Percentiles rank a stretch among this genome's conserved stretches.
Evolutionary conservation across 805 yeast genomes (phyloP).

Genomic region (Cyberlindnera veronae): DNA sequence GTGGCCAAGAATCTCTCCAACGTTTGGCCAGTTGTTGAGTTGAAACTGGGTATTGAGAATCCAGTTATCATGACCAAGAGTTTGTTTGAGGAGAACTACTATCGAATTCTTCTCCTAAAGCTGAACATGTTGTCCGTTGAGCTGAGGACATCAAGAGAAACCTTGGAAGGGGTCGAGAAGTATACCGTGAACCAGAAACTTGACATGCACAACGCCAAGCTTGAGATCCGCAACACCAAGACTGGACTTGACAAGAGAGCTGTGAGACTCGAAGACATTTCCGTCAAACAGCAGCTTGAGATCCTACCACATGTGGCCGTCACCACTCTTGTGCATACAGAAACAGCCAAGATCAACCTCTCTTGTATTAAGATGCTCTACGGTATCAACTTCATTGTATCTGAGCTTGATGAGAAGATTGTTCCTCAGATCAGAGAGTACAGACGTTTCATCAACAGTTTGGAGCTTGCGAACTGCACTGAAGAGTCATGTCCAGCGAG

Average conservation of each 20-base stretch:
- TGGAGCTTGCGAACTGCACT: background rate
- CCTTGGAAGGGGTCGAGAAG: constrained; percentile 22
- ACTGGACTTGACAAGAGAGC: constrained; percentile 8
- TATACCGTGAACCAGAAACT: constrained; percentile 14
- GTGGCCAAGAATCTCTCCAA: constrained; percentile 18
- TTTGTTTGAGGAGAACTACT: constrained; percentile 27
- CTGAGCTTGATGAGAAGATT: constrained; percentile 19
- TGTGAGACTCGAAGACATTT: constrained; percentile 15
- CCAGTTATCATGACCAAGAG: constrained; percentile 34
- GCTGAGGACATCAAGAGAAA: constrained; percentile 11
- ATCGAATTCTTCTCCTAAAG: constrained; percentile 30
- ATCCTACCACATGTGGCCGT: constrained; percentile 14
- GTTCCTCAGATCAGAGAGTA: constrained; percentile 13
- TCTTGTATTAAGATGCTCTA: constrained; percentile 28
- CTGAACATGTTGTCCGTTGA: constrained; percentile 24
- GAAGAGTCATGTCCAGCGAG: background rate
- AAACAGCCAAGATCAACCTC: constrained; percentile 25
- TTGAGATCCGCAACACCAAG: constrained; percentile 19
- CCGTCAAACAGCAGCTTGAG: constrained; percentile 13
- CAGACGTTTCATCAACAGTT: constrained; percentile 11
- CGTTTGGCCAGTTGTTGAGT: constrained; percentile 32
- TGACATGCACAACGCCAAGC: constrained; percentile 13
- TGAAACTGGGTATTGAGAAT: constrained; percentile 38
- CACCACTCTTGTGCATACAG: constrained; percentile 5
- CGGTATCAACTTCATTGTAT: constrained; percentile 27